Evolutionary conservation across 1,284 basidiomycete genomes (phyloP), one percentile per base, ranked within the genome.

Genomic region (Tylopilus sp.): DNA sequence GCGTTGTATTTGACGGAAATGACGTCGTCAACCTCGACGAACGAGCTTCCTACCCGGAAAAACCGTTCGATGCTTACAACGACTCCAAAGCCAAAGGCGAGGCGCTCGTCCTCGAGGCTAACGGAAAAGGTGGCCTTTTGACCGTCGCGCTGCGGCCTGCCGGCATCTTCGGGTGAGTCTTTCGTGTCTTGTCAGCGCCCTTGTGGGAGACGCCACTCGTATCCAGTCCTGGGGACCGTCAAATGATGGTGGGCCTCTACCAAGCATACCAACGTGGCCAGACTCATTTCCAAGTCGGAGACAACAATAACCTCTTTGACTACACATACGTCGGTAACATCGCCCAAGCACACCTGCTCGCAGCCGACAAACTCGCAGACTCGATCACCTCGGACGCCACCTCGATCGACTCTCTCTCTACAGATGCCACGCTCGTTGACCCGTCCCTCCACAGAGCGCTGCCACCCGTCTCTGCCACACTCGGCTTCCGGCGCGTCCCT

Each of bases 291-390:
- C 96, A 98, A 71, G 86, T 99, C 53, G 97, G 97, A 40, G 77
- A 88, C 70, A 98, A 98, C 73, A 81, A 77, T 53, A 99, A 99
- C 68, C 73, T 98, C 10, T 96, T 94, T 61, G 97, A 99, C 71
- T 97, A 92, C 85, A 98, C 96, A 1, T 98, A 97, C 63, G 93
- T 99, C 55, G 92, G 85, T 55, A 99, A 99, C 67, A 88, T 97
- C 53, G 95, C 94, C 0, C 83, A 91, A 62, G 96, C 96, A 2
- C 97, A 99, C 66, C 72, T 99, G 8, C 83, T 99, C 41, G 97
- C 97, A 2, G 89, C 91, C 9, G 95, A 98, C 74, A 85, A 81
- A 61, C 81, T 96, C 34, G 74, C 73, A 44, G 61, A 64, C 33
- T 67, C 71, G 2, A 70, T 75, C 1, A n/a, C 51, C 7, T 36